These are phyloP conservation scores for Penicillium sp. DNA, from an alignment of 2,329 filamentous ascomycete species.

Conservation along the genomic window DNA sequence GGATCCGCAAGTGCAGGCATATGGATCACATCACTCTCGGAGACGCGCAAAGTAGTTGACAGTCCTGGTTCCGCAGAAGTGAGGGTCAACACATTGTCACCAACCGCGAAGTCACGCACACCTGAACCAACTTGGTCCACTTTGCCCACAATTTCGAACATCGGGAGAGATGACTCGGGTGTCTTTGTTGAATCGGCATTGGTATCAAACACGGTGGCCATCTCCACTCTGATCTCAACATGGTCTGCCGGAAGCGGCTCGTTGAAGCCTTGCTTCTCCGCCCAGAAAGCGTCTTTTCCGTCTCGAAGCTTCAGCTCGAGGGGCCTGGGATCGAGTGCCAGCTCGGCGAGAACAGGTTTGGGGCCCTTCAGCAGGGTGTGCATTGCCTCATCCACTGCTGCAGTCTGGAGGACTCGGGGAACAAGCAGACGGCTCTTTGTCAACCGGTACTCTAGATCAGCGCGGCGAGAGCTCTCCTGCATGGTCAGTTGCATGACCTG, in stretches of 20 bases:
- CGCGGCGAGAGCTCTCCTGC: constrained; percentile 11
- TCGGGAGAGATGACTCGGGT: constrained; percentile 14
- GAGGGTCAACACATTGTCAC: constrained; percentile 18
- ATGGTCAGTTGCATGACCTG: constrained; percentile 20
- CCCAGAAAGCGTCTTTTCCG: constrained; percentile 10
- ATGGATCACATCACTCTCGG: constrained; percentile 14
- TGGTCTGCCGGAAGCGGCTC: constrained; percentile 9
- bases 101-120: constrained; percentile 13
- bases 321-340: constrained; percentile 8
- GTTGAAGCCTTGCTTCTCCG: constrained; percentile 2
- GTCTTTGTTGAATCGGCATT: constrained; percentile 7
- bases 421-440: constrained; percentile 14
- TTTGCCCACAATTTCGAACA: constrained; percentile 18
- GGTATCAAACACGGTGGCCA: constrained; percentile 17
- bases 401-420: constrained; percentile 13
- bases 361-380: constrained; percentile 17
- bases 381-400: constrained; percentile 17
- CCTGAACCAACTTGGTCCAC: constrained; percentile 12
- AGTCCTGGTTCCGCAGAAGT: constrained; percentile 11
- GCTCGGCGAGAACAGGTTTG: constrained; percentile 11
- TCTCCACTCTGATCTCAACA: constrained; percentile 16
- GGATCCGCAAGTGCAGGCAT: constrained; percentile 13
- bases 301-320: constrained; percentile 16
- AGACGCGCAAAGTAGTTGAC: constrained; percentile 12
- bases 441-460: constrained; percentile 18